Percentiles rank a stretch among this genome's conserved stretches.
phyloP scores from a whole-genome alignment of 805 yeast species.

The Ogataea minuta region DNA sequence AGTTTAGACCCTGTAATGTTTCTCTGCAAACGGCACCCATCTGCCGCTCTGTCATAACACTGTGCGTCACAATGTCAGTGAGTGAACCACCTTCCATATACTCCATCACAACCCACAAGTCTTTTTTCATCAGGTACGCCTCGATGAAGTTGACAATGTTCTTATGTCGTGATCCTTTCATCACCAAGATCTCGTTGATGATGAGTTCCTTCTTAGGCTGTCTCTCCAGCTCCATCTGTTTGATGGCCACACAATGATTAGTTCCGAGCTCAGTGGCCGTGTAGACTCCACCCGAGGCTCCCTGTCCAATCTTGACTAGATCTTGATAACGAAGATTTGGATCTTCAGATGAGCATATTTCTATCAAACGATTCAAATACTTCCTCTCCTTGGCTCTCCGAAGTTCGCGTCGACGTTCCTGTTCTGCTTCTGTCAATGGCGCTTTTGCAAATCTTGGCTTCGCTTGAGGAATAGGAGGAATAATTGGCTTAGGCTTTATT shows the following conservation, averaged over 20 bases:
- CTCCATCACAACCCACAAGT: slow-evolving; percentile 97
- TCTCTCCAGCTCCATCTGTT: slow-evolving; percentile 91
- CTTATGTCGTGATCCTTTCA: slow-evolving; percentile 86
- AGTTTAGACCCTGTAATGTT: slow-evolving; percentile 80
- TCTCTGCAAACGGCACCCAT: slow-evolving; percentile 95
- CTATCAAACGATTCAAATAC: slow-evolving; percentile 64
- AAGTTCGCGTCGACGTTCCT: slow-evolving; percentile 76
- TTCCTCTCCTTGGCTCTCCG: slow-evolving; percentile 70
- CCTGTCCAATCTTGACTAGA: slow-evolving; percentile 89
- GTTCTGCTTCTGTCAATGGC: slow-evolving; percentile 49
- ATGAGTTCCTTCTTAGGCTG: slow-evolving; percentile 96
- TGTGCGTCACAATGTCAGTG: slow-evolving; percentile 92
- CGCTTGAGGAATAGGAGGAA: slow-evolving; percentile 32
- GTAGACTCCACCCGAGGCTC: slow-evolving; percentile 97
- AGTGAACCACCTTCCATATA: slow-evolving; percentile 98
- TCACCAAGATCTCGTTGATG: slow-evolving; percentile 91
- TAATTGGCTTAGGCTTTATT: not conserved
- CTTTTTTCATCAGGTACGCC: slow-evolving; percentile 72
- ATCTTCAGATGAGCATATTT: slow-evolving; percentile 82
- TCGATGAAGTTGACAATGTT: slow-evolving; percentile 95
- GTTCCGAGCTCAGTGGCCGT: slow-evolving; percentile 69
- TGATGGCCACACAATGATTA: slow-evolving; percentile 77
- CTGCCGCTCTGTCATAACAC: slow-evolving; percentile 86
- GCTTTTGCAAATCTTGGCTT: slow-evolving; percentile 27
- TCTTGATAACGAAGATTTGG: slow-evolving; percentile 69